These are phyloP conservation scores for Ballota nigra DNA, from an alignment of 257 asterid genomes.

Conservation along the genomic window DNA sequence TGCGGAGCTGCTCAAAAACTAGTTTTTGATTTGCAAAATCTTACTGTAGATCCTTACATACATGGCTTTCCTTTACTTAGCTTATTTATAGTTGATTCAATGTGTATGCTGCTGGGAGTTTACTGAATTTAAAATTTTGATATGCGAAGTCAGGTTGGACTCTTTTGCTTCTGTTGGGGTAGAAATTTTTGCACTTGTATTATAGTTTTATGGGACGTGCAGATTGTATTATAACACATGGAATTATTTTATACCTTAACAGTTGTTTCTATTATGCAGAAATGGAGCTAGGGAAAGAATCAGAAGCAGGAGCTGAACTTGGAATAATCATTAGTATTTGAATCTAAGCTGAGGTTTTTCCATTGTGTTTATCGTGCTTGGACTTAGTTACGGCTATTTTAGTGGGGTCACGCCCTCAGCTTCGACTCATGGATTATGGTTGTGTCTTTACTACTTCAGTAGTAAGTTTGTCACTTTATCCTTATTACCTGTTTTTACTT, in stretches of 20 bases:
- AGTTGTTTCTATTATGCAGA: constrained; percentile 38
- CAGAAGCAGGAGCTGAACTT: constrained; percentile 88
- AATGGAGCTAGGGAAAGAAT: constrained; percentile 72
- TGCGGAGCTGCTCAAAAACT: neutral
- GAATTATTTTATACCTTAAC: neutral
- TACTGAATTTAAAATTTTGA: neutral
- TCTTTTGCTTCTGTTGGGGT: neutral
- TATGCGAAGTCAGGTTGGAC: neutral
- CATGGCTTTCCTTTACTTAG: neutral
- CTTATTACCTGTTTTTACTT: constrained; percentile 17
- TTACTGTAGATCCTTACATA: neutral
- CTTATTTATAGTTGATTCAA: neutral
- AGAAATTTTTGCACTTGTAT: neutral
- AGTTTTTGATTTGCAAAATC: neutral
- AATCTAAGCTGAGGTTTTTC: constrained; percentile 30
- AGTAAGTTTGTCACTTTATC: constrained; percentile 47
- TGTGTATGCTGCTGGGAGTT: neutral
- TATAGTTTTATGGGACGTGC: neutral
- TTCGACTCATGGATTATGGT: constrained; percentile 71
- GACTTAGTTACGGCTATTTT: constrained; percentile 63
- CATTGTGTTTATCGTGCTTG: constrained; percentile 55
- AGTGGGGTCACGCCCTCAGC: constrained; percentile 66
- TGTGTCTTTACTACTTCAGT: constrained; percentile 53
- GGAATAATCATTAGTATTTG: constrained; percentile 12
- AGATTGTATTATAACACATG: neutral